Base-by-base conservation (phyloP, 495 filamentous ascomycete genomes). In the Chaetomidium leptoderma region DNA sequence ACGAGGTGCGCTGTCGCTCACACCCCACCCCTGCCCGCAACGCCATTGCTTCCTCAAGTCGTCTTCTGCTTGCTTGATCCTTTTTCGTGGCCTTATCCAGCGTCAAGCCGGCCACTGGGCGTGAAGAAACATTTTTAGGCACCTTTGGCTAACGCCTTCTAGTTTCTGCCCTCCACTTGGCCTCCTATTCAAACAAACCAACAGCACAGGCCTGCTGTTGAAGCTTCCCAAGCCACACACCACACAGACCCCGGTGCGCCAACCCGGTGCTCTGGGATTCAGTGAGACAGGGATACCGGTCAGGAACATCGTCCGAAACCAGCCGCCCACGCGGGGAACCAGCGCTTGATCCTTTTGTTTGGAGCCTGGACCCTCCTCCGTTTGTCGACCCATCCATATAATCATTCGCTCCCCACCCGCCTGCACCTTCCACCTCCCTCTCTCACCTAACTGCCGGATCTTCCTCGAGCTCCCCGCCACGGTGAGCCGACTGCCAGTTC, bases 401-500 rank as follows among this genome's bases (percentile, higher is more conserved):
- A 67, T 59, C 62, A 55, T 68, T 67, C 45, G 53, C 37, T 53
- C 8, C 69, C 70, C 70, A 59, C 60, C 66, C 64, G 56, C 59
- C 59, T 62, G 57, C 64, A 66, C 47, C 53, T 62, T 57, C 60
- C 50, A 53, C 57, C 47, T 66, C 63, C 63, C 62, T 68, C 32
- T 24, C 59, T 64, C 54, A 48, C 63, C 60, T 63, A 63, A 67
- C 68, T 74, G 67, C 67, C 69, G 70, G 67, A 64, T 42, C 64
- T 64, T 60, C 60, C 59, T 57, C 70, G 59, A 64, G 63, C 53
- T 52, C 55, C 58, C 49, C 55, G 46, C 47, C 42, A 32, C 56
- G 60, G 58, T 63, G 70, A 70, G 71, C 67, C 70, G 68, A 74
- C 74, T 71, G 66, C 58, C 56, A 63, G 57, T 52, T 59, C 58